phyloP scores from a whole-genome alignment of 225 moss, liverwort and hornwort genomes.

The Polytrichum formosum region DNA sequence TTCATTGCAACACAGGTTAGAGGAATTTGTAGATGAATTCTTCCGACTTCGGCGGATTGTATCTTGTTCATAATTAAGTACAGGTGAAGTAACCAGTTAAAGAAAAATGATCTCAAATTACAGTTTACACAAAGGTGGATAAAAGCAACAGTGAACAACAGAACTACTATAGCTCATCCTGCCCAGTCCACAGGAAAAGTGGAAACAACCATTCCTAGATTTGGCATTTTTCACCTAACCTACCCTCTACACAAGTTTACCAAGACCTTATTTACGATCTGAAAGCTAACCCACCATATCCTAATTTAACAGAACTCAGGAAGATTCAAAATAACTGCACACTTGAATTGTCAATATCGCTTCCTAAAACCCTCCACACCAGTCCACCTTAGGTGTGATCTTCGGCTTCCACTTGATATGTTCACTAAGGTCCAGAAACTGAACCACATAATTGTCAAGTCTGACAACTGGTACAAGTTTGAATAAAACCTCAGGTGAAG shows the following conservation, averaged over 20 bases:
- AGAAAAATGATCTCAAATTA: conserved; percentile 35
- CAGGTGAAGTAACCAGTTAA: conserved; percentile 18
- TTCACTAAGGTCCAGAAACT: conserved; percentile 19
- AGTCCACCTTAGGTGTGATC: conserved; percentile 19
- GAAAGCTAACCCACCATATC: conserved; percentile 24
- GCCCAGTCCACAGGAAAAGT: conserved; percentile 8
- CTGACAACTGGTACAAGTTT: conserved; percentile 45
- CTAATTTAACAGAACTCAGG: conserved; percentile 14
- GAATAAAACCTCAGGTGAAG: conserved; percentile 37
- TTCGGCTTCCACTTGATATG: conserved; percentile 32
- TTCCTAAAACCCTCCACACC: conserved; percentile 11
- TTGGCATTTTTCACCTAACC: conserved; percentile 31
- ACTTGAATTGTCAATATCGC: conserved; percentile 26
- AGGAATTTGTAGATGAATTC: too few species aligned
- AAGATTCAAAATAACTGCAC: conserved; percentile 27
- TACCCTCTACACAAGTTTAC: conserved; percentile 29
- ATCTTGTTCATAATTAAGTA: too few species aligned
- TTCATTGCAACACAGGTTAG: too few species aligned
- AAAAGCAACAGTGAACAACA: conserved; percentile 34
- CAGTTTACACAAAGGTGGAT: conserved; percentile 52
- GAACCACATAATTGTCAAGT: conserved; percentile 44
- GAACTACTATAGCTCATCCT: conserved; percentile 34
- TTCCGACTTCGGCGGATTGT: too few species aligned
- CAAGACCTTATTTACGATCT: conserved; percentile 47
- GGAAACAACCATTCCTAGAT: conserved; percentile 30